Evolutionary conservation across 108 stramenopile species (phyloP).

Genomic region (Stephanodiscus triporus): DNA sequence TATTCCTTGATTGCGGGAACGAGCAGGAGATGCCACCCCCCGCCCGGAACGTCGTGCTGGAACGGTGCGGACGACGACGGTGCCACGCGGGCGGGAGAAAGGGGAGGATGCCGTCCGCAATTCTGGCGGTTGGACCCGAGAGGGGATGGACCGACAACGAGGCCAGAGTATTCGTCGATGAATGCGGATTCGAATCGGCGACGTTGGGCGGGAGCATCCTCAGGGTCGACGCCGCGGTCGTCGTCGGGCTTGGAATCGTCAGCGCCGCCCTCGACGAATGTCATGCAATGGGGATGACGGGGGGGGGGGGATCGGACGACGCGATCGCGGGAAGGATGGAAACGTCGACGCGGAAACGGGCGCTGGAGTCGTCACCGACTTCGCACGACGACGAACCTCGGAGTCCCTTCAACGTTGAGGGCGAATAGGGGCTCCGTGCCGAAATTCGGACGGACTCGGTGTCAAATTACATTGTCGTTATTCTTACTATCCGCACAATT

Average conservation of each 20-base stretch:
- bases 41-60: conserved; percentile 36
- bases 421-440: too few relatives aligned
- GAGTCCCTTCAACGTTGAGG: too few relatives aligned
- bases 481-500: too few relatives aligned
- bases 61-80: conserved; percentile 7
- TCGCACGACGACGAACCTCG: too few relatives aligned
- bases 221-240: conserved; percentile 54
- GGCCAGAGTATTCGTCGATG: conserved; percentile 40
- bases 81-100: too few relatives aligned
- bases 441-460: too few relatives aligned
- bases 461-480: too few relatives aligned
- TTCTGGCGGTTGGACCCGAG: conserved; percentile 55
- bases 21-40: conserved; percentile 32
- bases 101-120: conserved; percentile 23
- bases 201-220: conserved; percentile 49
- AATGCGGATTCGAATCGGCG: conserved; percentile 46
- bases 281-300: not conserved
- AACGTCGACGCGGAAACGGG: not conserved
- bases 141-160: conserved; percentile 59
- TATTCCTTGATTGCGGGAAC: conserved; percentile 63
- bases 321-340: not conserved
- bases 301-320: not conserved
- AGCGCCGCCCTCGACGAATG: conserved; percentile 53
- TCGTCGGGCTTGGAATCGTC: conserved; percentile 48
- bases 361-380: too few relatives aligned